phyloP scores from a whole-genome alignment of 208 protist genomes.

The Vickermania spadyakhi region DNA sequence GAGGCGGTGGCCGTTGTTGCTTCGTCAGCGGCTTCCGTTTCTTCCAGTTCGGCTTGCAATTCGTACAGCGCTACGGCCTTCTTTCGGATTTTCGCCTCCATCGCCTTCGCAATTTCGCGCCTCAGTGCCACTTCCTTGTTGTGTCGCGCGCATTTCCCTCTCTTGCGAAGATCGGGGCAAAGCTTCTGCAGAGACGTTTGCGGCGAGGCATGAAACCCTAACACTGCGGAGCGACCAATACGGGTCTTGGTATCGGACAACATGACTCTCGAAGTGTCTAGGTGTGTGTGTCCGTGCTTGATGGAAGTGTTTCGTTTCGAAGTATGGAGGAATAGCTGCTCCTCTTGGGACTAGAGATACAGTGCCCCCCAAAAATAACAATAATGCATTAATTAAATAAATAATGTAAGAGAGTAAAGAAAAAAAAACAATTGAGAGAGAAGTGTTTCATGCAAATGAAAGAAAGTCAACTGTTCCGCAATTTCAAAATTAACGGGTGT shows the following conservation, averaged over 20 bases:
- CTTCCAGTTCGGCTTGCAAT: conserved; percentile 46
- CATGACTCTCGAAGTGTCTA: no score
- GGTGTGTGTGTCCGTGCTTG: no score
- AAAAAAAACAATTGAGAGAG: no score
- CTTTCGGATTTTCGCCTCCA: conserved; percentile 58
- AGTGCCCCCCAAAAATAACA: no score
- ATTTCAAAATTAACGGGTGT: no score
- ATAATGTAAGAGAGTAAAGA: no score
- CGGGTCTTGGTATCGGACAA: conserved; percentile 54
- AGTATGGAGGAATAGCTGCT: no score
- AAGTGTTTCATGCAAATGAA: no score
- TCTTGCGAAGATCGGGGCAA: conserved; percentile 25
- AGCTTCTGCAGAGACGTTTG: conserved; percentile 18
- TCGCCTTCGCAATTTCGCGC: conserved; percentile 21
- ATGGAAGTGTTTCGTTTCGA: no score
- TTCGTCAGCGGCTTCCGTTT: neutral
- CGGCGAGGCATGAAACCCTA: conserved; percentile 26
- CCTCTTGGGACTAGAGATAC: no score
- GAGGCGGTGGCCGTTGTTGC: conserved; percentile 1
- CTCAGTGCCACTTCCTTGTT: conserved; percentile 33
- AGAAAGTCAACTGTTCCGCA: no score
- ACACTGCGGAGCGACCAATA: conserved; percentile 16
- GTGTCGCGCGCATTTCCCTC: conserved; percentile 30
- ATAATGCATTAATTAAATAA: no score
- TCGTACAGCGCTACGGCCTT: conserved; percentile 47